Percentiles rank a stretch among this genome's conserved stretches.
Evolutionary conservation across 805 yeast species (phyloP).

Genomic region (Barnettozyma populi): DNA sequence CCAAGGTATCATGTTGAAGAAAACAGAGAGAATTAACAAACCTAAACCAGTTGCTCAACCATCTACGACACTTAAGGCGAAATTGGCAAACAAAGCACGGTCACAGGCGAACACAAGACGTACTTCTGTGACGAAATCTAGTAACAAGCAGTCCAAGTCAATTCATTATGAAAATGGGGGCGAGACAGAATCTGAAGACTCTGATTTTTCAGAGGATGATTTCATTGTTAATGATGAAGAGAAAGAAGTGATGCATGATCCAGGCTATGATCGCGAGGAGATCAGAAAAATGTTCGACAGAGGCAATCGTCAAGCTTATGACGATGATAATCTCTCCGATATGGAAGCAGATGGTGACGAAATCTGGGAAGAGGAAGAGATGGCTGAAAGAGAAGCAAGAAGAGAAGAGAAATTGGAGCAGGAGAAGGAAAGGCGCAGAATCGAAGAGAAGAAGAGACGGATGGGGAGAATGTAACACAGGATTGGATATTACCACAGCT

Average conservation of each 20-base stretch:
- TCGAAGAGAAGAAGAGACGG: conserved; percentile 43
- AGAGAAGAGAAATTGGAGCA: conserved; percentile 73
- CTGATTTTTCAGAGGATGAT: conserved; percentile 39
- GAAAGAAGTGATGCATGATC: conserved; percentile 19
- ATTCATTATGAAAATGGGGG: background rate
- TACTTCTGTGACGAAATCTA: background rate
- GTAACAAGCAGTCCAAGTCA: no score
- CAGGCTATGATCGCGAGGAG: conserved; percentile 74
- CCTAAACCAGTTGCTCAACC: conserved; percentile 47
- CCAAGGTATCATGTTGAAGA: background rate
- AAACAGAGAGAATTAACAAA: conserved; percentile 1
- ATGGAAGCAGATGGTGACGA: conserved; percentile 97
- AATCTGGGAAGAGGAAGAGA: conserved; percentile 73
- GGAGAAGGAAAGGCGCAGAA: conserved; percentile 46
- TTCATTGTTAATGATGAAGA: conserved; percentile 45
- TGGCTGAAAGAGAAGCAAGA: conserved; percentile 62
- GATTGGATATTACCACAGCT: background rate
- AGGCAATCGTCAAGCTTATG: conserved; percentile 37
- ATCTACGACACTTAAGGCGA: conserved; percentile 46
- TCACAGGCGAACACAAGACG: conserved; percentile 15
- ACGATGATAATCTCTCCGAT: conserved; percentile 48
- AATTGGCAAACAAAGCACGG: conserved; percentile 29
- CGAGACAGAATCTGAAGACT: conserved; percentile 11
- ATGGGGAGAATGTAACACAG: conserved; percentile 17
- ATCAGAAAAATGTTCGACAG: conserved; percentile 82